Evolutionary conservation across 441 rosid genomes (phyloP).

Genomic region (Pelargonium exstipulatum): DNA sequence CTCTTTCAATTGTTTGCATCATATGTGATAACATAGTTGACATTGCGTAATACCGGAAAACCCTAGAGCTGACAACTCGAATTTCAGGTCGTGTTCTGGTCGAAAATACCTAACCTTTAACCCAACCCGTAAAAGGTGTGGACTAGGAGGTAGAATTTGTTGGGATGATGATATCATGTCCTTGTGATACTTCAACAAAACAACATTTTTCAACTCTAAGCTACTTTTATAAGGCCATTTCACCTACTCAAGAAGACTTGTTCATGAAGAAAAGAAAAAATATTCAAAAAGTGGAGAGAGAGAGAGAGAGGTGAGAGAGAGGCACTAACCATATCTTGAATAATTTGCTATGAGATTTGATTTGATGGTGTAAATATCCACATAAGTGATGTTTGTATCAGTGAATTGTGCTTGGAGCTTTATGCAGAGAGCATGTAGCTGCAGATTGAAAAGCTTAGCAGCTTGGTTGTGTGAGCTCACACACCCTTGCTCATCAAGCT

Average conservation of each 20-base stretch:
- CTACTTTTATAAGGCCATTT: too few relatives aligned
- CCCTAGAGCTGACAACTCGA: too few relatives aligned
- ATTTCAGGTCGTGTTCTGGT: too few relatives aligned
- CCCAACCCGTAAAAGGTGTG: too few relatives aligned
- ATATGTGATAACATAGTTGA: too few relatives aligned
- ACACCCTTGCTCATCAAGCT: constrained; percentile 80
- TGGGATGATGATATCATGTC: not conserved
- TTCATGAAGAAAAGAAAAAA: too few relatives aligned
- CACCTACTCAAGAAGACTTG: too few relatives aligned
- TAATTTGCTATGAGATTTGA: constrained; percentile 60
- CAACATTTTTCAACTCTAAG: not conserved
- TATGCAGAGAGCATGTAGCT: constrained; percentile 64
- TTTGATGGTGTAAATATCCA: constrained; percentile 75
- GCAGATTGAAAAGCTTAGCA: constrained; percentile 72
- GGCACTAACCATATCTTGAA: constrained; percentile 55
- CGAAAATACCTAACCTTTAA: too few relatives aligned
- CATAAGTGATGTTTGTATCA: constrained; percentile 61
- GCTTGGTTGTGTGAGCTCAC: constrained; percentile 74
- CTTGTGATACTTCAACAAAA: not conserved
- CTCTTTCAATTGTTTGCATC: too few relatives aligned
- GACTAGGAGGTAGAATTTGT: not conserved
- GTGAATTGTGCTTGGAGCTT: constrained; percentile 54
- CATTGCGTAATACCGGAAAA: not conserved
- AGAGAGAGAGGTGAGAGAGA: not conserved
- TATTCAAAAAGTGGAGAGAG: not conserved